phyloP scores from a whole-genome alignment of 192 early-diverging fungal genomes.

The Backusella australiensis region DNA sequence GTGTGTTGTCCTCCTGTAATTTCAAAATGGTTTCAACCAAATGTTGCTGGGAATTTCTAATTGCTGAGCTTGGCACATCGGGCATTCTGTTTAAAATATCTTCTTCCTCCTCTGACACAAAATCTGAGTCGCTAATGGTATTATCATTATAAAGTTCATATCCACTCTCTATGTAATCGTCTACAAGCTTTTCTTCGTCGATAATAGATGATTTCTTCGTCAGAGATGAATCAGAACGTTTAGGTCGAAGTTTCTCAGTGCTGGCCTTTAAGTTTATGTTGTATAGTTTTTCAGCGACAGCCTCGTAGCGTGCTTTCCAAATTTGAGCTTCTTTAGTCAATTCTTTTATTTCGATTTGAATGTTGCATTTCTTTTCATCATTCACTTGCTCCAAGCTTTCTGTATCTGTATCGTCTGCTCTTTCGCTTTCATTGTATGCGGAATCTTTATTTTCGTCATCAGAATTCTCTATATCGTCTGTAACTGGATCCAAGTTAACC shows the following conservation, averaged over 20 bases:
- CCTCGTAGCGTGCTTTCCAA: not conserved
- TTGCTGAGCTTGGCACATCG: not conserved
- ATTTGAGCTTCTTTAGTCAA: not conserved
- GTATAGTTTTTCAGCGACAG: not conserved
- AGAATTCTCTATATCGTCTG: not conserved
- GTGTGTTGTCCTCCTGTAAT: slow-evolving; percentile 23
- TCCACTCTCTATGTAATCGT: not conserved
- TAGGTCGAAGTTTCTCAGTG: not conserved
- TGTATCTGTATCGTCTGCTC: not conserved
- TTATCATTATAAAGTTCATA: not conserved
- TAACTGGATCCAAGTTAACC: not conserved
- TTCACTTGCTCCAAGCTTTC: not conserved
- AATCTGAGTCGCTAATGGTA: not conserved
- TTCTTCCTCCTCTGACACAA: not conserved
- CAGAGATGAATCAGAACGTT: not conserved
- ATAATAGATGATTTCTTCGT: slow-evolving; percentile 1
- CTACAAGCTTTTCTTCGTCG: not conserved
- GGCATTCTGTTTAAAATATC: slow-evolving; percentile 5
- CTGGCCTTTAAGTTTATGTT: not conserved
- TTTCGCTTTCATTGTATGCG: not conserved
- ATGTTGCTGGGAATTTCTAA: not conserved
- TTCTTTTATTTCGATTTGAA: not conserved
- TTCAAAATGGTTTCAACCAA: slow-evolving; percentile 2
- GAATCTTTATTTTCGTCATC: not conserved
- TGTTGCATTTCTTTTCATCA: not conserved